These are phyloP conservation scores for Westerdykella aurantiaca DNA, from an alignment of 2,329 filamentous ascomycete genomes.

Conservation along the genomic window DNA sequence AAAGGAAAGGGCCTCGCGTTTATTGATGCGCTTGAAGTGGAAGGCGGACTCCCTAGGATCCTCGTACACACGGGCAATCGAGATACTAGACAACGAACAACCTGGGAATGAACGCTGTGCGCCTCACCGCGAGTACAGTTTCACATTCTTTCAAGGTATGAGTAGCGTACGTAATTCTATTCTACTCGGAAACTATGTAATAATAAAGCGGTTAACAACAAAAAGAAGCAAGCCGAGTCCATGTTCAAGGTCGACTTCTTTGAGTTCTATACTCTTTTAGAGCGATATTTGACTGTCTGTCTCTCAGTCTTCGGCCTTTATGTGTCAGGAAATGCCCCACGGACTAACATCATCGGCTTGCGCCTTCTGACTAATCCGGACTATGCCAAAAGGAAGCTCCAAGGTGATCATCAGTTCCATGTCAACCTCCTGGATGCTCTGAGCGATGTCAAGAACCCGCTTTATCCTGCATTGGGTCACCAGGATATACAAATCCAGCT, in stretches of 20 bases:
- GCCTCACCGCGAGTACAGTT: conserved; percentile 5
- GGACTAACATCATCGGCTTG: conserved; percentile 28
- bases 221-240: conserved; percentile 28
- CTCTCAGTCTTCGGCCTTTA: conserved; percentile 58
- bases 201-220: no score
- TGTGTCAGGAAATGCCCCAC: conserved; percentile 33
- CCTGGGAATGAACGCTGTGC: conserved; percentile 9
- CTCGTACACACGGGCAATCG: conserved; percentile 25
- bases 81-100: conserved; percentile 16
- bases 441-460: conserved; percentile 51
- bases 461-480: conserved; percentile 51
- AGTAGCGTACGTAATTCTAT: conserved; percentile 14
- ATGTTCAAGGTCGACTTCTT: conserved; percentile 77
- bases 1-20: conserved; percentile 22
- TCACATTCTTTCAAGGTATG: conserved; percentile 10
- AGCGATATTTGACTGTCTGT: conserved; percentile 63
- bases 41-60: conserved; percentile 31
- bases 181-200: no score
- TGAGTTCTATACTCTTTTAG: conserved; percentile 68
- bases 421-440: conserved; percentile 63
- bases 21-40: conserved; percentile 29
- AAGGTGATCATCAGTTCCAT: conserved; percentile 54
- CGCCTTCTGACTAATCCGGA: conserved; percentile 27
- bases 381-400: conserved; percentile 14
- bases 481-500: conserved; percentile 55